phyloP scores from a whole-genome alignment of 2,329 filamentous ascomycete genomes.

The Fusarium subglutinans region DNA sequence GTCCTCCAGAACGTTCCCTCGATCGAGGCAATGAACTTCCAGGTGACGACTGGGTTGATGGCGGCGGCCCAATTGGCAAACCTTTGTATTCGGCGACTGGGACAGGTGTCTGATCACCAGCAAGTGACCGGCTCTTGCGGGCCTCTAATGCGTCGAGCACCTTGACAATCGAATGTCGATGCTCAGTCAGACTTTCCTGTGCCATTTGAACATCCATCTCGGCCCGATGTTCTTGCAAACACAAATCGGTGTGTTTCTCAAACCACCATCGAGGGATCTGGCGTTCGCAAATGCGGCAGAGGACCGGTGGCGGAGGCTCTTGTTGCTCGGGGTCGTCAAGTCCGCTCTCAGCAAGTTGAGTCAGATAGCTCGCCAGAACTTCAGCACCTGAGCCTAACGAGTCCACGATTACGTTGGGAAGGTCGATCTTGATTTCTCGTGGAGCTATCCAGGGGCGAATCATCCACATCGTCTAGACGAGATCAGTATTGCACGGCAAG shows the following conservation, averaged over 20 bases:
- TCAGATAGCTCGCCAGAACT: conserved; percentile 93
- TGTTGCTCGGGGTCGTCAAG: conserved; percentile 78
- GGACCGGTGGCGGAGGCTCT: conserved; percentile 84
- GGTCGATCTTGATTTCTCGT: conserved; percentile 93
- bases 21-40: conserved; percentile 77
- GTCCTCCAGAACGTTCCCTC: conserved; percentile 76
- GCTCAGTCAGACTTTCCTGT: conserved; percentile 90
- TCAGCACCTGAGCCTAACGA: conserved; percentile 94
- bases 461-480: conserved; percentile 96
- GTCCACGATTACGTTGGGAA: conserved; percentile 88
- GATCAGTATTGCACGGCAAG: conserved; percentile 40
- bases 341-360: conserved; percentile 84
- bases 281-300: conserved; percentile 97
- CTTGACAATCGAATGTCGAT: conserved; percentile 93
- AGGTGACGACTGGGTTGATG: conserved; percentile 75
- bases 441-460: conserved; percentile 89
- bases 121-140: conserved; percentile 71
- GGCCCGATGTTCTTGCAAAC: conserved; percentile 92
- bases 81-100: conserved; percentile 86
- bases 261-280: conserved; percentile 99
- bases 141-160: conserved; percentile 92
- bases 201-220: conserved; percentile 98
- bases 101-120: conserved; percentile 61
- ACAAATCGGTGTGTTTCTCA: conserved; percentile 97
- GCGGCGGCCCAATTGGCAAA: conserved; percentile 80